Conservation (phyloP, 495 filamentous ascomycete genomes). For the Parmelia sp. region DNA sequence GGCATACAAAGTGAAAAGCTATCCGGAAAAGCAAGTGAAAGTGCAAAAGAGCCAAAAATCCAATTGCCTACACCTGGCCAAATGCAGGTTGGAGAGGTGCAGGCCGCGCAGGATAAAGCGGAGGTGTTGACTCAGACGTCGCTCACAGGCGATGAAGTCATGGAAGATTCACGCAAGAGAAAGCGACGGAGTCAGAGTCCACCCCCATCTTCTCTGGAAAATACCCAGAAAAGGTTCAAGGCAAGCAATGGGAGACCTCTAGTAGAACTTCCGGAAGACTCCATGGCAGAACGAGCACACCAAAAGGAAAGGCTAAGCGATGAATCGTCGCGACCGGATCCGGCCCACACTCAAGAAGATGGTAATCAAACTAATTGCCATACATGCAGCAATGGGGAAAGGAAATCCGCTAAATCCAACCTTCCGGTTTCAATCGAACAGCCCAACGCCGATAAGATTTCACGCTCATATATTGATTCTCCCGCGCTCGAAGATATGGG, state of each 20-base stretch:
- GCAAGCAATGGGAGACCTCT: slow-evolving; percentile 30
- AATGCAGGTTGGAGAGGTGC: slow-evolving; percentile 7
- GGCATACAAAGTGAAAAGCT: background rate
- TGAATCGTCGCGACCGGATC: background rate
- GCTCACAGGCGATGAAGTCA: slow-evolving; percentile 30
- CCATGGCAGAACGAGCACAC: background rate
- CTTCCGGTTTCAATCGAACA: background rate
- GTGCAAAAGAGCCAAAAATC: slow-evolving; percentile 6
- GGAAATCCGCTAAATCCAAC: background rate
- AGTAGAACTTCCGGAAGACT: slow-evolving; percentile 32
- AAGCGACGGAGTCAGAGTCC: slow-evolving; percentile 70
- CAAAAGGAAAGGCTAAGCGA: slow-evolving; percentile 30
- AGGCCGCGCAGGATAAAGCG: slow-evolving; percentile 33
- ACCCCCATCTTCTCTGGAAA: slow-evolving; percentile 43
- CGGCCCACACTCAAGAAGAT: background rate
- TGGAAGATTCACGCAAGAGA: slow-evolving; percentile 61
- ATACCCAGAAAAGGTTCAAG: slow-evolving; percentile 42
- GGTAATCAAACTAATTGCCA: slow-evolving; percentile 8
- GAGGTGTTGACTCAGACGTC: slow-evolving; percentile 14
- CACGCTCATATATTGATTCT: background rate
- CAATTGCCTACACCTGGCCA: slow-evolving; percentile 11
- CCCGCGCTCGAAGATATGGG: background rate
- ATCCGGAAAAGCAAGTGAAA: background rate
- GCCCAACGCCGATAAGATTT: background rate
- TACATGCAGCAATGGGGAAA: background rate